Percentiles rank a stretch among this genome's conserved stretches.
Evolutionary conservation across 257 asterid genomes (phyloP).

Genomic region (Eustoma russellianum): DNA sequence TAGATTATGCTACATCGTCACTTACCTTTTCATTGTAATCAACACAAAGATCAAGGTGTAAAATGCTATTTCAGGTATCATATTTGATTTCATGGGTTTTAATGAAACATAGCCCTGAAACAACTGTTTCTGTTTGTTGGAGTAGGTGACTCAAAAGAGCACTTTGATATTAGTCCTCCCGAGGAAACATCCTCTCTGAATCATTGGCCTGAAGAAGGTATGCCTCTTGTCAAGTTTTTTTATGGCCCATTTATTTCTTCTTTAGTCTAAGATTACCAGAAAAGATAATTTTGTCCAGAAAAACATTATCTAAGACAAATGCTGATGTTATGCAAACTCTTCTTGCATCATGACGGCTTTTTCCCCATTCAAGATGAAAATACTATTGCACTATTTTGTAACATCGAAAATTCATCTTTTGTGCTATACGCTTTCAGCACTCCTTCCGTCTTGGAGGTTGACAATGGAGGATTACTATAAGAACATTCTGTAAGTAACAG

Average conservation of each 20-base stretch:
- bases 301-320: too few relatives aligned
- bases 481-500: conserved; percentile 34
- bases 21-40: too few relatives aligned
- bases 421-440: conserved; percentile 18
- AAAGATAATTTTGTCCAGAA: too few relatives aligned
- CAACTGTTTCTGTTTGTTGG: conserved; percentile 1
- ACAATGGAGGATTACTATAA: conserved; percentile 41
- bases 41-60: too few relatives aligned
- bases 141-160: conserved; percentile 53
- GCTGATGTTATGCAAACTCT: background rate
- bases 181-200: conserved; percentile 26
- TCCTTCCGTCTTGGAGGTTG: conserved; percentile 43
- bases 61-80: too few relatives aligned
- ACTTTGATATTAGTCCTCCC: conserved; percentile 40
- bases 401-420: background rate
- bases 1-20: too few relatives aligned
- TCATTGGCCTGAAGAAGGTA: conserved; percentile 60
- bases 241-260: too few relatives aligned
- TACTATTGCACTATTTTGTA: background rate
- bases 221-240: too few relatives aligned
- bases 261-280: too few relatives aligned
- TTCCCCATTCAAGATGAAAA: background rate
- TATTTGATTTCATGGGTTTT: too few relatives aligned
- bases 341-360: background rate
- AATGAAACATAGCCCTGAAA: too few relatives aligned